Base-by-base conservation (phyloP, 2,329 filamentous ascomycete species). In the Penicillium griseofulvum region DNA sequence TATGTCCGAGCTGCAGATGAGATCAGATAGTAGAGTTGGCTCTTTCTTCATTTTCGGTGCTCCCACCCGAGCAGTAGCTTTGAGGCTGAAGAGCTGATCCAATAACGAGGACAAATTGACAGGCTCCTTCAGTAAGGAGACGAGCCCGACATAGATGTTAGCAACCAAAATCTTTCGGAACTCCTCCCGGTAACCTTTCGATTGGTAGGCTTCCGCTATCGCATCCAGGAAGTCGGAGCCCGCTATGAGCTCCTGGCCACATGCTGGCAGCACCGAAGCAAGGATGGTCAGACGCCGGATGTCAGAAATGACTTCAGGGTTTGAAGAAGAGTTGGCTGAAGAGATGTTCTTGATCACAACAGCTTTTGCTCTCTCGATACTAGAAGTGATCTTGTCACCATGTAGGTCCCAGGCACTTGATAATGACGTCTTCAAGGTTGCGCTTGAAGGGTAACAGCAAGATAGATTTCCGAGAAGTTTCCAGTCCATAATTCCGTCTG, bases 221-320 rank as follows among this genome's bases (percentile, higher is more conserved):
- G 88, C 85, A 69, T 97, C 93, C 19, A 96, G 74, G 64, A 94
- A 93, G 73, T 97, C 93, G 48, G 89, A 91, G 1, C 93, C 93
- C 0, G 88, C 88, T 63, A 96, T 83, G 65, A 96, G 87, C 62
- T 89, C 79, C 7, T 76, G 72, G 29, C 80, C 83, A 42, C 75
- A 75, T 24, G 80, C 65, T 22, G 75, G 72, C 52, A 76, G 67
- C 26, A 67, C 61, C 26, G 72, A 75, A 5, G 73, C 61, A 31
- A 79, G 61, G 22, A 76, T 63, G 11, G 75, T 78, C 52, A 78
- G 62, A 9, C 65, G 58, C 33, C 72, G 70, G 47, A 77, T 62
- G 47, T 72, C 66, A 39, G 55, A 46, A 14, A 65, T 54, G 16
- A 68, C 41, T 34, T 59, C 62, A 11, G 59, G 33, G 1, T 55